Evolutionary conservation across 768 basidiomycete species (phyloP), one percentile per base, ranked within the genome.

Genomic region (Leccinum broughii): DNA sequence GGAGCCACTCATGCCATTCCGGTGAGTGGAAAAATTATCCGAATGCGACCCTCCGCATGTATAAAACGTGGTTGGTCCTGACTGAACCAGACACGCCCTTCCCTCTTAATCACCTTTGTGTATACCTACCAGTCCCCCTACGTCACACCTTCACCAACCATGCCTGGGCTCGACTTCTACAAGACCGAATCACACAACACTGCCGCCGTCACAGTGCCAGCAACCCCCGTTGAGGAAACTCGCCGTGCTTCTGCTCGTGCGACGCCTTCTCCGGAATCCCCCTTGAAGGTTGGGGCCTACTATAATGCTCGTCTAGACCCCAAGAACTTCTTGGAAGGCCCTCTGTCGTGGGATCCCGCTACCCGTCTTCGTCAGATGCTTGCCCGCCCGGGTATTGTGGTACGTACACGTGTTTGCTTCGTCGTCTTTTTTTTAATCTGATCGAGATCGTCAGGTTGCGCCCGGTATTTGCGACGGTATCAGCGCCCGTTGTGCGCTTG

Each of bases 391-490:
- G 89, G 89, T 26, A 90, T 90, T 51, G 85, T 90, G 50, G 89
- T 90, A 75, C 62, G 86, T 77, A 44, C 3, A n/a, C 0, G 17
- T 49, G 0, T 24, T 3, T 24, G 48, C 26, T 26, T 3, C 2
- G 20, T 6, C 4, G 3, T n/a, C 14, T 32, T n/a, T 53, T 53
- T 30, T 24, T 26, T 59, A 26, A 39, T 51, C 56, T 66, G 7
- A 66, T 26, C 0, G 20, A 17, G 24, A 28, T 37, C 24, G 41
- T 11, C 49, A 89, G 88, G 73, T 89, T 65, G 89, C 88, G 3
- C 89, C 88, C n/a, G 89, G 89, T 48, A 86, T 90, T 48, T 89
- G 89, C 58, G 89, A 90, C 58, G 89, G 88, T 54, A 91, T 92
- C 67, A 89, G 87, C 66, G 89, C 89, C 10, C 81, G 90, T 32